Evolutionary conservation across 257 asterid species (phyloP), one percentile per base, ranked within the genome.

Genomic region (Mitragyna speciosa): DNA sequence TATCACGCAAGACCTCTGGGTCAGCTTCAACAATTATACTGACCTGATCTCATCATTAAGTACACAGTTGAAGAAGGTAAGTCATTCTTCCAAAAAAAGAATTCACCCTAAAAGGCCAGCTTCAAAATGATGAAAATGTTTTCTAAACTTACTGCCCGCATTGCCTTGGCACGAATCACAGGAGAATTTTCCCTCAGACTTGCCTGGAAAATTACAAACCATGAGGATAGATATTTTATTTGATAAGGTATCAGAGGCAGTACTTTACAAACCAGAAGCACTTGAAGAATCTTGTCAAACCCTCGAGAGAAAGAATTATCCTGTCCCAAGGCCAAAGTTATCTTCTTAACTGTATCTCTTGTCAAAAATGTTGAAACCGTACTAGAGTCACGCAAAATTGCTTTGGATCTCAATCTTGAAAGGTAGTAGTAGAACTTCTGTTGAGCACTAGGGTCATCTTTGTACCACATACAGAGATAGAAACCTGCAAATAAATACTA

Each of bases 1-100:
- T 87, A 88, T 96, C 95, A 71, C 98, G 93, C 90, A 96, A 80
- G 78, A 96, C 98, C 92, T 88, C 99, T 51, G 99, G 99, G 87
- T 96, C 99, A 77, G 98, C 97, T 89, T 96, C 98, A 70, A 96
- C 98, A 47, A 96, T 96, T 81, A 92, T 87, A 87, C 98, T 96
- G 83, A 96, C 99, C 99, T 96, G 90, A 83, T 75, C 82, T 71
- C 69, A 80, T 83, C 80, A 74, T 9, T 69, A 43, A 83, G 77
- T 66, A 84, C 75, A 69, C 70, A 79, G 81, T 51, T 31, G 69
- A 72, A 64, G 80, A 88, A 52, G 76, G 47, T 80, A 65, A 80
- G 82, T 22, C 43, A 69, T 70, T 72, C 43, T 45, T 58, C 45
- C 78, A 68, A 47, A 59, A 65, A 76, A 80, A 78, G 65, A 80